Evolutionary conservation across 805 yeast species (phyloP).

Genomic region (Zygosaccharomyces kombuchaensis): DNA sequence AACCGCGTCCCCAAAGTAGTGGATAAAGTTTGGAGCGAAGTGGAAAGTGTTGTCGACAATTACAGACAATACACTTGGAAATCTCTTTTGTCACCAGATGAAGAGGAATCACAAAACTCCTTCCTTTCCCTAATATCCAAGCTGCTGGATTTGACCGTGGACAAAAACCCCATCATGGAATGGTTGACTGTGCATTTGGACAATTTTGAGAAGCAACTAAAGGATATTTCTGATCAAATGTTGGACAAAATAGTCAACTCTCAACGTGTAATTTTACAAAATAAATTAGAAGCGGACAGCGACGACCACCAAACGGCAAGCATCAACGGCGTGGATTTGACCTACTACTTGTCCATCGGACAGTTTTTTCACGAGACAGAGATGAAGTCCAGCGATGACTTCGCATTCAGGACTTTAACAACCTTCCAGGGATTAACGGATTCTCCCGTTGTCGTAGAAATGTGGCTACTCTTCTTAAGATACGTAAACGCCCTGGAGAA

Average conservation of each 20-base stretch:
- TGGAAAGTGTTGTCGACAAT: conserved; percentile 47
- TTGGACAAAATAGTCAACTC: conserved; percentile 38
- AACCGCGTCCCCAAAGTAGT: conserved; percentile 34
- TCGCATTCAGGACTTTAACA: conserved; percentile 7
- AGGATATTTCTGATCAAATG: conserved; percentile 41
- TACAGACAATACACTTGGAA: conserved; percentile 56
- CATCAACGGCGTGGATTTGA: conserved; percentile 31
- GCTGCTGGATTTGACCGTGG: conserved; percentile 57
- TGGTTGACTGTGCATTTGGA: conserved; percentile 54
- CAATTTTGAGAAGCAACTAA: conserved; percentile 37
- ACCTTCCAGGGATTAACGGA: conserved; percentile 41
- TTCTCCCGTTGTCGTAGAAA: conserved; percentile 50
- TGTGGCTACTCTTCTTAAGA: conserved; percentile 51
- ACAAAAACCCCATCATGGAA: conserved; percentile 58
- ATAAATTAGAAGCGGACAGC: conserved; percentile 11
- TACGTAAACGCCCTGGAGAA: conserved; percentile 40
- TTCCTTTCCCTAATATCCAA: conserved; percentile 47
- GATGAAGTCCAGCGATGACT: conserved; percentile 6
- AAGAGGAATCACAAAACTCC: conserved; percentile 23
- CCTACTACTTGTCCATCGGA: conserved; percentile 31
- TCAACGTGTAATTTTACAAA: conserved; percentile 39
- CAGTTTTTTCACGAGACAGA: conserved; percentile 22
- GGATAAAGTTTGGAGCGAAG: conserved; percentile 52
- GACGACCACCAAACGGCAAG: conserved; percentile 13
- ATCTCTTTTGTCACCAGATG: conserved; percentile 33